Percentiles rank a stretch among this genome's conserved stretches.
These are phyloP conservation scores for Tricholoma bakamatsutake DNA, from an alignment of 768 basidiomycete species.

Conservation along the genomic window DNA sequence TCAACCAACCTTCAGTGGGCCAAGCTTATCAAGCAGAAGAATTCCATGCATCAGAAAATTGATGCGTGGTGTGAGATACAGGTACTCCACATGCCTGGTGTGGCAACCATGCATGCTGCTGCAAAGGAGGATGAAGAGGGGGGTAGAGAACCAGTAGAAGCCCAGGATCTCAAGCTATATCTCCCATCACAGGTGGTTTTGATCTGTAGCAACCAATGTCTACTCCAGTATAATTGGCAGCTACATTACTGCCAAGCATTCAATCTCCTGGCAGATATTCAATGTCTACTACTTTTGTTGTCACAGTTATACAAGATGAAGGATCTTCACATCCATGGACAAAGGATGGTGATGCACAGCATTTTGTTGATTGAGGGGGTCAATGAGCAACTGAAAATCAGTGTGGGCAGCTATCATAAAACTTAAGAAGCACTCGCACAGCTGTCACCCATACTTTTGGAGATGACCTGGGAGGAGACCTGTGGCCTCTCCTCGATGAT, in stretches of 20 bases:
- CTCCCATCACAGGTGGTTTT: neutral
- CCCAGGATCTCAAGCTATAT: neutral
- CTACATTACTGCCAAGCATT: constrained; percentile 7
- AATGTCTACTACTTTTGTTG: neutral
- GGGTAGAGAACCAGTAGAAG: neutral
- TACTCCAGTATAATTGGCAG: too few species aligned
- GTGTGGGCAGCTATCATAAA: neutral
- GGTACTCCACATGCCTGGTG: too few species aligned
- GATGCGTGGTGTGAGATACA: too few species aligned
- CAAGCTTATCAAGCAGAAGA: constrained; percentile 11
- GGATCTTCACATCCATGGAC: neutral
- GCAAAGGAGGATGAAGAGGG: neutral
- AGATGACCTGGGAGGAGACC: neutral
- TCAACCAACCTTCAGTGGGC: neutral
- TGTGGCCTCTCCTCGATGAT: neutral
- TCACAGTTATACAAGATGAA: constrained; percentile 11
- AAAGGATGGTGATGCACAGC: too few species aligned
- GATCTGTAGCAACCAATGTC: too few species aligned
- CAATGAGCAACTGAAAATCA: neutral
- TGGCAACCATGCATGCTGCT: too few species aligned
- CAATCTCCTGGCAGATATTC: constrained; percentile 9
- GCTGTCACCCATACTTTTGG: neutral
- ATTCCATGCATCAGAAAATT: neutral
- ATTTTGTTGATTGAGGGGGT: neutral
- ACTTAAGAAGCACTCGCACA: neutral